phyloP scores from a whole-genome alignment of 805 yeast genomes.

The Myxozyma neotropica region DNA sequence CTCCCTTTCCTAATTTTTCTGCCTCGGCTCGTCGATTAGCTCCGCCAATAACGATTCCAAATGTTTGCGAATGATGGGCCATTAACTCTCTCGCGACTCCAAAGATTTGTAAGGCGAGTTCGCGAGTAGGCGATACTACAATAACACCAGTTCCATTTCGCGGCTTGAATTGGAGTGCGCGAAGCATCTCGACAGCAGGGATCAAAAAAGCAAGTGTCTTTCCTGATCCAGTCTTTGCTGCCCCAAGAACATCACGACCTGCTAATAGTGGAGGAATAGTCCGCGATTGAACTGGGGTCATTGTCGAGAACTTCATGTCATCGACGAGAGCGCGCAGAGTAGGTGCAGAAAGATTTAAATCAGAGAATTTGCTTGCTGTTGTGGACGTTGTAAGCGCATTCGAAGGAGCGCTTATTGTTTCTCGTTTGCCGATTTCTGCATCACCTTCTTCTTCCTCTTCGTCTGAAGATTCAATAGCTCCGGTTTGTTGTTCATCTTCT shows the following conservation, averaged over 20 bases:
- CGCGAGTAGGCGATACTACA: conserved; percentile 96
- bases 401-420: not conserved
- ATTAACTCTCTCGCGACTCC: conserved; percentile 96
- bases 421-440: conserved; percentile 15
- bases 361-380: conserved; percentile 45
- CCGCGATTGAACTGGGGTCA: conserved; percentile 95
- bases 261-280: conserved; percentile 96
- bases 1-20: conserved; percentile 91
- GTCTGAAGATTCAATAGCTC: conserved; percentile 22
- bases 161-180: conserved; percentile 91
- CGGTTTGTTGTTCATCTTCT: not conserved
- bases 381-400: not conserved
- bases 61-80: conserved; percentile 88
- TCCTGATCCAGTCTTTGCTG: conserved; percentile 99
- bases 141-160: conserved; percentile 98
- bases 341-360: conserved; percentile 72
- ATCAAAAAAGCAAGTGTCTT: conserved; percentile 93
- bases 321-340: conserved; percentile 72
- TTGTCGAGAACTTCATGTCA: conserved; percentile 84
- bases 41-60: conserved; percentile 97
- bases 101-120: conserved; percentile 93
- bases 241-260: conserved; percentile 96
- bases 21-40: conserved; percentile 98
- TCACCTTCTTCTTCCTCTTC: conserved; percentile 36
- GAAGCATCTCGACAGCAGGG: conserved; percentile 92